Conservation (phyloP, 2,329 filamentous ascomycete genomes). For the Diplodia mutila region DNA sequence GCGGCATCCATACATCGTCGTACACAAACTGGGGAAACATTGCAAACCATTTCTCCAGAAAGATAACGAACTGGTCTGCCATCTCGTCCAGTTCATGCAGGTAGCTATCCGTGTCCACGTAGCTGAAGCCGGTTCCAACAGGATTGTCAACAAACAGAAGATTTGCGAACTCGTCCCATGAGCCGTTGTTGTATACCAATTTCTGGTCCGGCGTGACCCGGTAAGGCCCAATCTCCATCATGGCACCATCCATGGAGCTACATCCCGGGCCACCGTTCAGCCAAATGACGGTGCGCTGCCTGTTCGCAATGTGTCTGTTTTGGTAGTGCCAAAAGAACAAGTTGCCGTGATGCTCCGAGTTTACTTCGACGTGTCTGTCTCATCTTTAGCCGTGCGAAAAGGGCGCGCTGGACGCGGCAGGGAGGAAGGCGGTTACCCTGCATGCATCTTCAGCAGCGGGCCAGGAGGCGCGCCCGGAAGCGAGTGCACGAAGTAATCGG, state of each 20-base stretch:
- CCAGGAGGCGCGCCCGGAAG: constrained; percentile 82
- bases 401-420: background rate
- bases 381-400: constrained; percentile 9
- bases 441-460: constrained; percentile 92
- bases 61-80: constrained; percentile 83
- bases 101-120: constrained; percentile 87
- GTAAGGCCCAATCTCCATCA: constrained; percentile 97
- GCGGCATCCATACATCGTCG: constrained; percentile 76
- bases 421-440: constrained; percentile 65
- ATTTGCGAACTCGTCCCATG: constrained; percentile 98
- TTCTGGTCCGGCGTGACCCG: constrained; percentile 74
- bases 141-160: constrained; percentile 96
- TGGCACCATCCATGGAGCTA: constrained; percentile 92
- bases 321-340: constrained; percentile 99
- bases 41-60: constrained; percentile 88
- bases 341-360: constrained; percentile 82
- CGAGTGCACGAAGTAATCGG: constrained; percentile 86
- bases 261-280: constrained; percentile 96
- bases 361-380: constrained; percentile 85
- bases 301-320: constrained; percentile 92
- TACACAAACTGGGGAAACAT: constrained; percentile 89
- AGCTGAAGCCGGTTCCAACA: constrained; percentile 95
- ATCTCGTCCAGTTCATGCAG: constrained; percentile 84
- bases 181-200: constrained; percentile 84
- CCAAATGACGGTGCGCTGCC: constrained; percentile 91